These are phyloP conservation scores for Phycomyces nitens DNA, from an alignment of 192 early-diverging fungal species.

Conservation along the genomic window DNA sequence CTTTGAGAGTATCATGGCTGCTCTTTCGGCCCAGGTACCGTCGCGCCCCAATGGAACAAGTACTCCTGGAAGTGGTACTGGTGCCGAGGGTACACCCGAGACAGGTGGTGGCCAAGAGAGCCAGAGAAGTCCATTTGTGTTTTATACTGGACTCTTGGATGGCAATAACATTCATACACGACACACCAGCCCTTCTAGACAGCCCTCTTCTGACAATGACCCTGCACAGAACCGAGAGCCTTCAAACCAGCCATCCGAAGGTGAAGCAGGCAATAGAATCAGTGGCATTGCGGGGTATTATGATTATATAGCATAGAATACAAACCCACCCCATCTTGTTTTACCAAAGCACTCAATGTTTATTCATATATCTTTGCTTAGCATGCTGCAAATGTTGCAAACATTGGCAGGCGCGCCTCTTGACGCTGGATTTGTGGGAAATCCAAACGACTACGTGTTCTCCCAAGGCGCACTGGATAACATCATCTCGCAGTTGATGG, in stretches of 20 bases:
- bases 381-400: slow-evolving; percentile 21
- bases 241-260: too few relatives aligned
- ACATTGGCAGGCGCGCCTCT: slow-evolving; percentile 38
- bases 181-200: too few relatives aligned
- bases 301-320: too few relatives aligned
- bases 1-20: not conserved
- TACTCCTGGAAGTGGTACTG: too few relatives aligned
- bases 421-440: slow-evolving; percentile 46
- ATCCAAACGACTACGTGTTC: slow-evolving; percentile 84
- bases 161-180: not conserved
- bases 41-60: too few relatives aligned
- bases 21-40: not conserved
- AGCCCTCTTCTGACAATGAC: too few relatives aligned
- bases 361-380: not conserved
- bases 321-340: too few relatives aligned
- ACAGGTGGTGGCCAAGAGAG: not conserved
- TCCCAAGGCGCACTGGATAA: slow-evolving; percentile 80
- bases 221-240: too few relatives aligned
- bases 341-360: too few relatives aligned
- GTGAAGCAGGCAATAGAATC: too few relatives aligned
- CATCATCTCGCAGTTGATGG: slow-evolving; percentile 85
- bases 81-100: not conserved
- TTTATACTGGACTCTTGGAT: not conserved
- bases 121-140: not conserved
- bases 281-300: too few relatives aligned